Evolutionary conservation across 257 asterid genomes (phyloP).

Genomic region (Salvia rosmarinus): DNA sequence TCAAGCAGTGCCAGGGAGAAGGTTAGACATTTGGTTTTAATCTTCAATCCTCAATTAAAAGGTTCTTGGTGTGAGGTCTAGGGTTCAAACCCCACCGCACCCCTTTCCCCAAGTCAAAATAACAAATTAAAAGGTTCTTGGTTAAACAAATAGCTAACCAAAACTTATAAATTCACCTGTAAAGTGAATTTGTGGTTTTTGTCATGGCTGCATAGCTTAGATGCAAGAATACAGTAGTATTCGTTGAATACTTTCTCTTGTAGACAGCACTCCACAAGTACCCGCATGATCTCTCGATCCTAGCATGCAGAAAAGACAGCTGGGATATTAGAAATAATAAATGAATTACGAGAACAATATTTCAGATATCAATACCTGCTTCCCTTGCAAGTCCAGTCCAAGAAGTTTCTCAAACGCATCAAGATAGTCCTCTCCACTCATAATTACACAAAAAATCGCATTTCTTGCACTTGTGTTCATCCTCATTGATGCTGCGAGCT

Average conservation of each 20-base stretch:
- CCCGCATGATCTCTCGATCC: constrained; percentile 97
- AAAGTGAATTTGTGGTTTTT: constrained; percentile 91
- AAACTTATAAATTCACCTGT: constrained; percentile 59
- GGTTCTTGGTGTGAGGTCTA: no score
- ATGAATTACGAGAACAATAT: constrained; percentile 9
- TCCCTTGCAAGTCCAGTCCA: constrained; percentile 83
- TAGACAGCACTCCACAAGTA: constrained; percentile 90
- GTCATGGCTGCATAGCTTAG: constrained; percentile 84
- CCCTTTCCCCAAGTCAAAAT: no score
- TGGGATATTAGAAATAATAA: neutral
- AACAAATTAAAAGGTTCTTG: no score
- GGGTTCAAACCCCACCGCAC: no score
- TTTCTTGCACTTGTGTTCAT: constrained; percentile 94
- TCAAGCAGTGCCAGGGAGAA: constrained; percentile 14
- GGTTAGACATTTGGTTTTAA: neutral
- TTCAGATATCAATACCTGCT: constrained; percentile 60
- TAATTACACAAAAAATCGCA: constrained; percentile 87
- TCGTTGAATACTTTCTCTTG: constrained; percentile 92
- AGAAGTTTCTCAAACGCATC: constrained; percentile 95
- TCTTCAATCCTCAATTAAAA: neutral
- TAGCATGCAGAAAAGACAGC: constrained; percentile 37
- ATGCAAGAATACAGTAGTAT: constrained; percentile 83
- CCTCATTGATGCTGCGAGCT: constrained; percentile 87
- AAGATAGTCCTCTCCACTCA: constrained; percentile 85
- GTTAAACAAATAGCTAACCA: neutral